These are phyloP conservation scores for Dillenia suffruticosa DNA, from an alignment of 164 flowering plant species.

Conservation along the genomic window DNA sequence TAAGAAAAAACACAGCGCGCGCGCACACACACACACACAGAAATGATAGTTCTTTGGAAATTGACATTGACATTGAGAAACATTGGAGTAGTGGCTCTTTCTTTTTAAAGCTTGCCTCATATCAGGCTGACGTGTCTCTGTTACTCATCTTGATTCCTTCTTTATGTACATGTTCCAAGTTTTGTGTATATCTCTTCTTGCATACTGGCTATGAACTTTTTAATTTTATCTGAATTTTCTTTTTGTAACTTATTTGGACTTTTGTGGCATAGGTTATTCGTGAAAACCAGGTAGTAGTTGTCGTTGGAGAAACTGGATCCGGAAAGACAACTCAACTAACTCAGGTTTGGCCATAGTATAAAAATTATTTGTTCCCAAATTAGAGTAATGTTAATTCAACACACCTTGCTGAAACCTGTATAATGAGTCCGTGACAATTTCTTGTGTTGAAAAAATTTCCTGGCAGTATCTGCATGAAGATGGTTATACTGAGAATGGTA, in stretches of 20 bases:
- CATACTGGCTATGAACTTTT: too few species aligned
- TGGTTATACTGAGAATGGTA: conserved; percentile 73
- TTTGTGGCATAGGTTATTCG: conserved; percentile 60
- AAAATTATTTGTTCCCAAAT: background rate
- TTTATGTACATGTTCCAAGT: background rate
- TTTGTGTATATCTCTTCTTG: too few species aligned
- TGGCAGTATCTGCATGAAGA: conserved; percentile 92
- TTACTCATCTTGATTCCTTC: background rate
- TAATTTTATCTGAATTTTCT: background rate
- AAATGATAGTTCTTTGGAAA: too few species aligned
- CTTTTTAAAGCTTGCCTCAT: too few species aligned
- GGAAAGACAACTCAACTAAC: conserved; percentile 98
- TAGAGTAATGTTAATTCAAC: background rate
- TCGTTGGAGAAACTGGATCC: conserved; percentile 98
- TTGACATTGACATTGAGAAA: too few species aligned
- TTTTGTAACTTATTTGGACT: background rate
- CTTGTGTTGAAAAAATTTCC: conserved; percentile 10
- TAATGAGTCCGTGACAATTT: background rate
- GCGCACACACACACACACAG: too few species aligned
- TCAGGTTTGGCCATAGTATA: conserved; percentile 44
- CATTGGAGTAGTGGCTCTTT: too few species aligned
- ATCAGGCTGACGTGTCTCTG: too few species aligned
- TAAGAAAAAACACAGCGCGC: too few species aligned
- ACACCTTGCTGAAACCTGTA: too few species aligned
- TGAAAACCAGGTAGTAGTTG: conserved; percentile 89